Evolutionary conservation across 805 yeast species (phyloP).

Genomic region (Saccharomycopsis fermentans): DNA sequence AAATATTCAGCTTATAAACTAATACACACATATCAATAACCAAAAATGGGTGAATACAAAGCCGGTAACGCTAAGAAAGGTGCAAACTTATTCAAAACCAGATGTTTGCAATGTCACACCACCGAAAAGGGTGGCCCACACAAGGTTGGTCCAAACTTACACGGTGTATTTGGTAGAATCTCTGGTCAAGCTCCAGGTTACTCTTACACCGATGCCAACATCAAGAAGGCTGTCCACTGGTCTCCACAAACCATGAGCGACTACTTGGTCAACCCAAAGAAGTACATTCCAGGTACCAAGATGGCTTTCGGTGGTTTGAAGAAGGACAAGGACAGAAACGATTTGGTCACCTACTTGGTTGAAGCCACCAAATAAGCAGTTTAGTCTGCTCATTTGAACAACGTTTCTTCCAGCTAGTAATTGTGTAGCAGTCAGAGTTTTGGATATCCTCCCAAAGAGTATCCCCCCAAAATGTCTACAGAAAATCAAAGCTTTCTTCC

Average conservation of each 20-base stretch:
- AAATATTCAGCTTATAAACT: background rate
- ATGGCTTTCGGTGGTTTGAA: slow-evolving; percentile 99
- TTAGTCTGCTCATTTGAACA: no score
- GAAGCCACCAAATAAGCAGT: slow-evolving; percentile 38
- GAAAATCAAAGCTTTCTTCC: no score
- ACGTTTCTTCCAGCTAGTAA: no score
- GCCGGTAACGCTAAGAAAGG: slow-evolving; percentile 80
- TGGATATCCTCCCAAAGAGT: no score
- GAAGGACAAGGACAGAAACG: slow-evolving; percentile 98
- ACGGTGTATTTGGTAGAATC: slow-evolving; percentile 86
- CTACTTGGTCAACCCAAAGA: slow-evolving; percentile 99
- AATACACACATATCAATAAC: background rate
- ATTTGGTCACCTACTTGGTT: slow-evolving; percentile 77
- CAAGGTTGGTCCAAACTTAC: slow-evolving; percentile 98
- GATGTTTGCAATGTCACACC: slow-evolving; percentile 99
- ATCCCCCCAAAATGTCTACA: no score
- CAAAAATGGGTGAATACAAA: slow-evolving; percentile 18
- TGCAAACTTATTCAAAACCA: slow-evolving; percentile 95
- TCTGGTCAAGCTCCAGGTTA: slow-evolving; percentile 90
- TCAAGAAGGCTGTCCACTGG: slow-evolving; percentile 90
- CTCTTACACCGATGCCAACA: slow-evolving; percentile 97
- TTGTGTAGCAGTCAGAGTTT: no score
- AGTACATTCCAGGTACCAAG: slow-evolving; percentile 99
- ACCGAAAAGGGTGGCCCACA: slow-evolving; percentile 91
- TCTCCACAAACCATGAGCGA: slow-evolving; percentile 78